phyloP scores from a whole-genome alignment of 257 asterid species.

The Solanum tacnaense region DNA sequence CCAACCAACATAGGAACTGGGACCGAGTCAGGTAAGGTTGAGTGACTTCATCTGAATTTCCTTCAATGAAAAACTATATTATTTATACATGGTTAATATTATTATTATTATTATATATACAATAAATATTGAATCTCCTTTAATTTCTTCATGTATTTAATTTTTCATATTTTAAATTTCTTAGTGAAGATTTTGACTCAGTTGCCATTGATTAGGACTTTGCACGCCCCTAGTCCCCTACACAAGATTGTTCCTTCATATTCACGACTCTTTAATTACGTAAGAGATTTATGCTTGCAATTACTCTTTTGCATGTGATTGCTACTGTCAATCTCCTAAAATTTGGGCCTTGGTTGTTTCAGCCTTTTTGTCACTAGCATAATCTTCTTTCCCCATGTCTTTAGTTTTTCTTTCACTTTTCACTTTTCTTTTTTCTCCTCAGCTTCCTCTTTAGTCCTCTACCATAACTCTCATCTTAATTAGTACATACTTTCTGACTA shows the following conservation, averaged over 20 bases:
- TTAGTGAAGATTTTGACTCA: background rate
- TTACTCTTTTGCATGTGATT: slow-evolving; percentile 1
- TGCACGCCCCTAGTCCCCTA: background rate
- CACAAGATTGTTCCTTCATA: background rate
- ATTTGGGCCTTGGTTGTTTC: background rate
- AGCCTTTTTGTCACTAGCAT: background rate
- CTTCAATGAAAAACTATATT: no score
- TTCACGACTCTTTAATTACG: background rate
- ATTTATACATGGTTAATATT: no score
- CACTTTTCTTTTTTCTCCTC: background rate
- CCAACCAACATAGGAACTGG: background rate
- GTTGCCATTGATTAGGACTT: background rate
- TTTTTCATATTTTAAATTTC: background rate
- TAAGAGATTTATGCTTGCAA: background rate
- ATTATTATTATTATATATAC: no score
- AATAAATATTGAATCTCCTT: no score
- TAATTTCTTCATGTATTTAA: background rate
- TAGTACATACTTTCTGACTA: background rate
- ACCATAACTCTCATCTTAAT: background rate
- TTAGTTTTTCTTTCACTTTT: background rate
- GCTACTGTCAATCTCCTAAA: background rate
- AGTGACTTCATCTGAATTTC: fast-evolving
- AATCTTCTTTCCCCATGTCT: background rate
- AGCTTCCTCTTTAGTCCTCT: background rate
- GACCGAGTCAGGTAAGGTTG: background rate